These are phyloP conservation scores for Cyclotella sp. DNA, from an alignment of 108 stramenopile genomes.

Conservation along the genomic window DNA sequence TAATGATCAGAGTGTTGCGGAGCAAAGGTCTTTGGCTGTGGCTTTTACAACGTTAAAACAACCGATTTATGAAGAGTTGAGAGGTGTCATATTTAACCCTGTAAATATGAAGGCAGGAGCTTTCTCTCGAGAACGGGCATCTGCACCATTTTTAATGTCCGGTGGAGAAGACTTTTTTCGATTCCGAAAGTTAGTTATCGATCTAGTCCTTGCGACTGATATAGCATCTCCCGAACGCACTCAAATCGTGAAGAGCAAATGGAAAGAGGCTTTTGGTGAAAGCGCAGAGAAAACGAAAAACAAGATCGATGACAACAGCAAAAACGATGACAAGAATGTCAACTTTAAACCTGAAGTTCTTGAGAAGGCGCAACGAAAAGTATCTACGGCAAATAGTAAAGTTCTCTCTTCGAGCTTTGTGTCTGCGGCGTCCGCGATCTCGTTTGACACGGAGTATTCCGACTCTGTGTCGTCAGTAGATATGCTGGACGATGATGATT, in stretches of 20 bases:
- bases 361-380: not conserved
- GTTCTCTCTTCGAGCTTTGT: not conserved
- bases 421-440: not conserved
- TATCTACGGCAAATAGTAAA: not conserved
- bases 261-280: constrained; percentile 88
- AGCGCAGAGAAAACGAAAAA: constrained; percentile 29
- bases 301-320: not conserved
- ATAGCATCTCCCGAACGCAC: constrained; percentile 70
- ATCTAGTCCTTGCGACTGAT: constrained; percentile 61
- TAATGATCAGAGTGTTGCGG: constrained; percentile 84
- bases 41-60: constrained; percentile 73
- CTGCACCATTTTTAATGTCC: not conserved
- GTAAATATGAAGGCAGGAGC: not conserved
- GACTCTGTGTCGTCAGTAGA: not conserved
- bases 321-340: not conserved
- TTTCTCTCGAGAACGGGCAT: not conserved
- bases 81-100: constrained; percentile 56
- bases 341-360: not conserved
- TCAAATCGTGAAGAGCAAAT: constrained; percentile 73
- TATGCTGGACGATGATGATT: not conserved
- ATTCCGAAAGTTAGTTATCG: constrained; percentile 70
- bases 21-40: constrained; percentile 67
- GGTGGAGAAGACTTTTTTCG: constrained; percentile 56
- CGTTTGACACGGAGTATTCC: not conserved
- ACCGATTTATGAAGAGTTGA: constrained; percentile 43